Conservation (phyloP, 2,329 filamentous ascomycete species). For the Pseudogymnoascus sp. region DNA sequence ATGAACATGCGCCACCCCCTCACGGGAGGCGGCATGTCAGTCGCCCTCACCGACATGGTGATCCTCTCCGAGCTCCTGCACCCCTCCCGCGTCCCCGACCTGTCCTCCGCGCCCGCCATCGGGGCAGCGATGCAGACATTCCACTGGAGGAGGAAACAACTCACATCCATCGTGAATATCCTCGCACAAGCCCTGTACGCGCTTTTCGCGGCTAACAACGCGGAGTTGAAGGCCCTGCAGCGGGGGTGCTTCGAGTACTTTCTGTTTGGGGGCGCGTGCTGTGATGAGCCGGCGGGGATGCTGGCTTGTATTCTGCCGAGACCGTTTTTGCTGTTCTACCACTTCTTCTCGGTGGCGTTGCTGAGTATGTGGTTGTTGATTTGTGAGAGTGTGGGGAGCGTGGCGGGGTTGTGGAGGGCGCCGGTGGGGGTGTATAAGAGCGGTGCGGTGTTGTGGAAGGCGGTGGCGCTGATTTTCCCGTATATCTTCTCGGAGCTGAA, state of each 20-base stretch:
- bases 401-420: conserved; percentile 46
- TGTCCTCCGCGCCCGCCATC: conserved; percentile 59
- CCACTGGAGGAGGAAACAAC: conserved; percentile 78
- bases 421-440: conserved; percentile 59
- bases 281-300: conserved; percentile 72
- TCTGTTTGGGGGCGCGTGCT: conserved; percentile 59
- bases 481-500: conserved; percentile 65
- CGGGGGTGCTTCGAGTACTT: conserved; percentile 92
- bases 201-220: conserved; percentile 79
- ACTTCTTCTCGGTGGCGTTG: conserved; percentile 92
- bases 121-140: conserved; percentile 61
- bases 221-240: conserved; percentile 71
- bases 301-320: conserved; percentile 73
- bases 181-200: conserved; percentile 90
- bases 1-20: conserved; percentile 99
- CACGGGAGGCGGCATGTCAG: conserved; percentile 96
- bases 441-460: conserved; percentile 67
- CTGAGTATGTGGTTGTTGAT: conserved; percentile 65
- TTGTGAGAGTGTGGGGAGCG: conserved; percentile 38
- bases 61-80: conserved; percentile 66
- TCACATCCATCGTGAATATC: conserved; percentile 89
- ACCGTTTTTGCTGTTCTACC: conserved; percentile 72
- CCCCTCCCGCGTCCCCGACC: conserved; percentile 57
- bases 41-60: conserved; percentile 87
- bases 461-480: conserved; percentile 73